These are phyloP conservation scores for Lagerstroemia speciosa DNA, from an alignment of 345 rosid species.

Conservation along the genomic window DNA sequence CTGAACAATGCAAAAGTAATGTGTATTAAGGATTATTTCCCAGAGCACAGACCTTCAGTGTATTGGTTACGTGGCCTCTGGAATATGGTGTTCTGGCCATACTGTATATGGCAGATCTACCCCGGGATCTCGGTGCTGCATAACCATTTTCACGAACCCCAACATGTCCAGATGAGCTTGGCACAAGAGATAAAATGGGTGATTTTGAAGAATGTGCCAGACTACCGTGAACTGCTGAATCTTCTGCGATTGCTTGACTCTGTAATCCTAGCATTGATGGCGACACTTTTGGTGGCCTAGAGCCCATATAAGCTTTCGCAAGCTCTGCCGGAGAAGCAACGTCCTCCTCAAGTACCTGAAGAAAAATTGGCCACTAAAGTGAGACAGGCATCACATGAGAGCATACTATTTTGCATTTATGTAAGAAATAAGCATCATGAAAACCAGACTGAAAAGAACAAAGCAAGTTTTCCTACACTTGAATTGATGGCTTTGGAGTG, in stretches of 20 bases:
- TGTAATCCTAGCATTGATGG: conserved; percentile 41
- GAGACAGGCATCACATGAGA: conserved; percentile 6
- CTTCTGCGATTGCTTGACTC: conserved; percentile 37
- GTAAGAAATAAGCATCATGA: background rate
- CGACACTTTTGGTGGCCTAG: conserved; percentile 65
- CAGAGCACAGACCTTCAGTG: conserved; percentile 41
- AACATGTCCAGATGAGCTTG: conserved; percentile 38
- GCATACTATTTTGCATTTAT: background rate
- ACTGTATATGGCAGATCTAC: conserved; percentile 83
- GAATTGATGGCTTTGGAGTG: conserved; percentile 37
- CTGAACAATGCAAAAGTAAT: background rate
- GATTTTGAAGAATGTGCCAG: conserved; percentile 31
- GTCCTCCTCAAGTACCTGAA: conserved; percentile 64
- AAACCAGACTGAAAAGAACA: background rate
- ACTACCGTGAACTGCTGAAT: conserved; percentile 28
- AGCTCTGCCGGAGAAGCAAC: conserved; percentile 84
- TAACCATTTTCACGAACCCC: conserved; percentile 53
- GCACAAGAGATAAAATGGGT: conserved; percentile 39
- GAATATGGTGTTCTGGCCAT: conserved; percentile 90
- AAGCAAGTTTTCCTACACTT: conserved; percentile 26
- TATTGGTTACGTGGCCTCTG: conserved; percentile 39
- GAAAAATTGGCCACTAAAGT: conserved; percentile 16
- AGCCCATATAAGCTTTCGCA: conserved; percentile 93
- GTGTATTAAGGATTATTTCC: background rate
- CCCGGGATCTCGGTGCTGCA: conserved; percentile 66